Conservation (phyloP, 129 eudicot species). For the Glebionis coronaria region DNA sequence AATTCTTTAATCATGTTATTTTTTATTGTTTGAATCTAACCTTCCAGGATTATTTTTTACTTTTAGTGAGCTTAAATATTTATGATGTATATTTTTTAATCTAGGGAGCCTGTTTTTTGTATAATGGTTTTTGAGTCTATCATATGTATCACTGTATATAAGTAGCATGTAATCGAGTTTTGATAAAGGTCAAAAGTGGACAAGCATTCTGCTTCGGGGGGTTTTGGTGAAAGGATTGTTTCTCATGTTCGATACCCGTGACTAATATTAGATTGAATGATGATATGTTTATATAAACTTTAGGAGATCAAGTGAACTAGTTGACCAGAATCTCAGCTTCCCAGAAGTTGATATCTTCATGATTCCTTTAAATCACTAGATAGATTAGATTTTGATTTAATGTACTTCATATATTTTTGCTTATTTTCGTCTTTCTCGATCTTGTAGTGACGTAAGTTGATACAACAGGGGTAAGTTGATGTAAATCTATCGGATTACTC, state of each 20-base stretch:
- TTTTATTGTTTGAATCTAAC: no score
- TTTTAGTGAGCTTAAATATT: no score
- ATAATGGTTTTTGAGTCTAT: no score
- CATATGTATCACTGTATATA: background rate
- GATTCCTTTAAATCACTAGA: background rate
- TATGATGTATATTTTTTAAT: no score
- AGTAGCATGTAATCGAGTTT: background rate
- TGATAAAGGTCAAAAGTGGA: no score
- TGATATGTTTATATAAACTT: constrained; percentile 12
- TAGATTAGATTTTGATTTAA: background rate
- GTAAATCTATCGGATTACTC: constrained; percentile 11
- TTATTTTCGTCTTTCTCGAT: no score
- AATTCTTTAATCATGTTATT: no score
- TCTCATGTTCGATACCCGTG: no score
- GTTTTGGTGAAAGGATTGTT: no score
- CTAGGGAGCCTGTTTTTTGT: no score
- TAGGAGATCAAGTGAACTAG: constrained; percentile 16
- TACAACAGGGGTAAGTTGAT: constrained; percentile 15
- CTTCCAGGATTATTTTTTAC: no score
- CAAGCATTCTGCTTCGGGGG: no score
- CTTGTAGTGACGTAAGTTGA: background rate
- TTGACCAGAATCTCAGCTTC: background rate
- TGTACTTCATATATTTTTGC: background rate
- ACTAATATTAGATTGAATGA: constrained; percentile 2
- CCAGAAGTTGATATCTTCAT: background rate